These are phyloP conservation scores for Xylona heveae DNA, from an alignment of 495 filamentous ascomycete species.

Conservation along the genomic window DNA sequence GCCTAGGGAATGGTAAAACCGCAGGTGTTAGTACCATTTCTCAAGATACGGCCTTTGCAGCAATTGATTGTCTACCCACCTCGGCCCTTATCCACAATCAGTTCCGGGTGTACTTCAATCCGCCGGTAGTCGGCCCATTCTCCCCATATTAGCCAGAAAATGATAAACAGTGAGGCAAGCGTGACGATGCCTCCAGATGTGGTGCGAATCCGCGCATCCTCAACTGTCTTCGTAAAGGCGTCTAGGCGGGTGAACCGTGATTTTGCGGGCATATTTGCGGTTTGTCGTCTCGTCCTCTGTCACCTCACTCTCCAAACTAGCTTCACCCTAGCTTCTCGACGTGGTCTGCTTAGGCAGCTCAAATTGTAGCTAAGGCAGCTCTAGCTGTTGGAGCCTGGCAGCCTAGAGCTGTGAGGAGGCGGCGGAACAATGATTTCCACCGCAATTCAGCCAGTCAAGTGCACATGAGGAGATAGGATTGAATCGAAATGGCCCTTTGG, in stretches of 20 bases:
- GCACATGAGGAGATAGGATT: no score
- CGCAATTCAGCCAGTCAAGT: no score
- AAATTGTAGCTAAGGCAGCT: no score
- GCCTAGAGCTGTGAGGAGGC: no score
- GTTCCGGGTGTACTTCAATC: conserved; percentile 69
- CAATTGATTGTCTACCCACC: conserved; percentile 28
- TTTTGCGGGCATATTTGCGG: conserved; percentile 6
- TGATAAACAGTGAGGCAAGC: conserved; percentile 65
- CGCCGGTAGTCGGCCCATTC: conserved; percentile 90
- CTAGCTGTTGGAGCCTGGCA: no score
- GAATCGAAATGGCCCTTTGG: no score
- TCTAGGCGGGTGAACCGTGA: conserved; percentile 91
- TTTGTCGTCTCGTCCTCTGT: no score
- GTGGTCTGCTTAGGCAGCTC: no score
- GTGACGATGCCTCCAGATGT: conserved; percentile 93
- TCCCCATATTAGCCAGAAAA: conserved; percentile 76
- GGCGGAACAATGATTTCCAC: no score
- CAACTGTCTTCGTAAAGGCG: conserved; percentile 96
- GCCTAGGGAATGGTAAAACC: conserved; percentile 22
- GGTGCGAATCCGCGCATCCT: conserved; percentile 93
- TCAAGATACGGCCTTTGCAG: background rate
- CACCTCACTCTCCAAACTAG: background rate
- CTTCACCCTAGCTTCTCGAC: no score
- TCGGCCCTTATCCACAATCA: conserved; percentile 92
- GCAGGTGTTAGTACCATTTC: background rate